Evolutionary conservation across 2,329 filamentous ascomycete species (phyloP).

Genomic region (Trichoderma breve): DNA sequence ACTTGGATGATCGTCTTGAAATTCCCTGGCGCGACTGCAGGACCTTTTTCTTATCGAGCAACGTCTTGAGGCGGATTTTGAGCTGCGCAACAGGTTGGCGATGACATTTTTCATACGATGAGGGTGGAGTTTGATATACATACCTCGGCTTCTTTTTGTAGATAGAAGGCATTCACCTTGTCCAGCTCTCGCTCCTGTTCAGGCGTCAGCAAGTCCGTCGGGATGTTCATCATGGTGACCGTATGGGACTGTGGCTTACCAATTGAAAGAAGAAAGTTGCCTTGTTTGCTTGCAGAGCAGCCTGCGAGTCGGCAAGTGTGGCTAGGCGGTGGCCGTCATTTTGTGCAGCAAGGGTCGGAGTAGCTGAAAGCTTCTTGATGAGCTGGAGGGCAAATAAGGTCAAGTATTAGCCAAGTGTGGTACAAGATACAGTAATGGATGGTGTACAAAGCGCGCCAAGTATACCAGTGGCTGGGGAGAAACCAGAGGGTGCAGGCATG

Average conservation of each 20-base stretch:
- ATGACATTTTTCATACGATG: neutral
- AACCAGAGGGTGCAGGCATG: conserved; percentile 13
- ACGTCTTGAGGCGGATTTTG: conserved; percentile 85
- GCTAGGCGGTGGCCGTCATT: conserved; percentile 55
- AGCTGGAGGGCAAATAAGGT: conserved; percentile 57
- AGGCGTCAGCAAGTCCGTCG: conserved; percentile 39
- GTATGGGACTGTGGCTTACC: conserved; percentile 51
- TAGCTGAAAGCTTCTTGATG: conserved; percentile 96
- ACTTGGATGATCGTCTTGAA: conserved; percentile 87
- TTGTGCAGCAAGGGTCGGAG: conserved; percentile 77
- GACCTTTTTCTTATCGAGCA: conserved; percentile 92
- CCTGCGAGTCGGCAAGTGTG: conserved; percentile 69
- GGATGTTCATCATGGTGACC: conserved; percentile 29
- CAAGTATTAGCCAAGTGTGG: conserved; percentile 4
- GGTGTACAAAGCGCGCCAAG: conserved; percentile 7
- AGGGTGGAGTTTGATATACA: conserved; percentile 29
- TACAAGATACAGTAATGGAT: conserved; percentile 3
- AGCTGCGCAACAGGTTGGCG: conserved; percentile 56
- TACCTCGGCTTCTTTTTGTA: conserved; percentile 98
- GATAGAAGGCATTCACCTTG: conserved; percentile 96
- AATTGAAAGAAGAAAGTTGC: conserved; percentile 98
- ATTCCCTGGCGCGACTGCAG: conserved; percentile 77
- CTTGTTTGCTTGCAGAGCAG: conserved; percentile 91
- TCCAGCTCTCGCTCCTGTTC: conserved; percentile 90
- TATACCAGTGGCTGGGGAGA: conserved; percentile 6